Evolutionary conservation across 768 basidiomycete species (phyloP).

Genomic region (Agaricus subrufescens): DNA sequence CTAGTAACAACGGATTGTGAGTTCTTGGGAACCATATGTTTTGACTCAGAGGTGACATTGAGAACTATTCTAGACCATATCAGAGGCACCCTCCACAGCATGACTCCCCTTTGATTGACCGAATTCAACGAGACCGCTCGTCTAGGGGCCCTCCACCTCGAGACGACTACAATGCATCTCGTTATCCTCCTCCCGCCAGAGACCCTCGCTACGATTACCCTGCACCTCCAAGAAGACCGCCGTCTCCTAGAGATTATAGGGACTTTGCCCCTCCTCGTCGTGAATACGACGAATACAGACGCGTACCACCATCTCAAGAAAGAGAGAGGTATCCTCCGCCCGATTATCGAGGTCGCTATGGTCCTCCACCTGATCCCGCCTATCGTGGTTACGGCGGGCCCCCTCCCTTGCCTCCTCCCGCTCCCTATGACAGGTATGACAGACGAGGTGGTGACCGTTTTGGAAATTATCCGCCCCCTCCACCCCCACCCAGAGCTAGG

Average conservation of each 20-base stretch:
- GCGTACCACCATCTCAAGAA: slow-evolving; percentile 37
- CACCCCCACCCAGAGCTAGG: slow-evolving; percentile 49
- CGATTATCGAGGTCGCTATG: slow-evolving; percentile 55
- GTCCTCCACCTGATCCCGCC: slow-evolving; percentile 47
- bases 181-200: slow-evolving; percentile 30
- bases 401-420: slow-evolving; percentile 39
- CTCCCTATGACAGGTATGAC: slow-evolving; percentile 61
- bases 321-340: slow-evolving; percentile 51
- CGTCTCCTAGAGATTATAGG: slow-evolving; percentile 62
- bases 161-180: slow-evolving; percentile 49
- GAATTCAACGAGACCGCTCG: slow-evolving; percentile 55
- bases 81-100: slow-evolving; percentile 35
- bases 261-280: slow-evolving; percentile 56
- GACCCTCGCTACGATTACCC: slow-evolving; percentile 62
- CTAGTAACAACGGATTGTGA: slow-evolving; percentile 51
- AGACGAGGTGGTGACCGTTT: slow-evolving; percentile 46
- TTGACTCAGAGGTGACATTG: too few species aligned
- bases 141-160: slow-evolving; percentile 37
- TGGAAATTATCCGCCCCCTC: slow-evolving; percentile 26
- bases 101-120: slow-evolving; percentile 54
- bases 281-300: slow-evolving; percentile 70
- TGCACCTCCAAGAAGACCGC: slow-evolving; percentile 48
- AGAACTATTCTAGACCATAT: slow-evolving; percentile 19
- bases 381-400: slow-evolving; percentile 47
- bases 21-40: slow-evolving; percentile 20